Base-by-base conservation (phyloP, 1,284 basidiomycete genomes). In the Ganoderma multipileum region DNA sequence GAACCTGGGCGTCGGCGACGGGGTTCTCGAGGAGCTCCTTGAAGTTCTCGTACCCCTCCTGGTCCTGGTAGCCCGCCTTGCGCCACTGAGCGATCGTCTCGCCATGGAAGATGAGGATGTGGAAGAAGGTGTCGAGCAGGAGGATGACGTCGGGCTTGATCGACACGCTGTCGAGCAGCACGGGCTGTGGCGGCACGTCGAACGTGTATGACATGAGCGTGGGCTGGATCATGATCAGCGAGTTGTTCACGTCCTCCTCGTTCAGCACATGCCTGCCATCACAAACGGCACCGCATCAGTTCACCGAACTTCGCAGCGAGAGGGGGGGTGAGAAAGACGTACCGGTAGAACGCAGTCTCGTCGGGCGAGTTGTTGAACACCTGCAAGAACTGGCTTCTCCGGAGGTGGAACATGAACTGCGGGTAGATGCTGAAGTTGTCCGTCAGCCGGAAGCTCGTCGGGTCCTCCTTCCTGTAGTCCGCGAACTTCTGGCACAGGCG, bases 321-420 rank as follows among this genome's bases (percentile, higher is more conserved):
- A n/a, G n/a, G n/a, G n/a, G n/a, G n/a, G n/a, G 44, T 36, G 23
- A 20, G 36, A 26, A 57, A 70, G 65, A 79, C 86, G 72, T 66
- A 92, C 94, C 95, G 87, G 83, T 99, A 99, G 87, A 98, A 99
- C 20, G 97, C 98, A 33, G 97, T 99, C 86, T 99, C 97, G 80
- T 99, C 97, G 7, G 97, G 97, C 85, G 95, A 98, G 86, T 99
- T 99, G 84, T 99, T 99, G 83, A 99, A 99, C 66, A 99, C 97
- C 83, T 99, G 98, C 80, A 99, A 86, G 86, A 99, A 99, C 83
- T 99, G 97, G 85, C 94, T 96, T 79, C 98, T 85, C 68, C 98
- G 89, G 70, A 99, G 83, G 82, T 99, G 98, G 92, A 99, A 99
- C 98, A 99, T 99, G 86, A 99, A 99, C 81, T 99, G 98, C 41